phyloP scores from a whole-genome alignment of 2,329 filamentous ascomycete species.

The Cytospora schulzeri region DNA sequence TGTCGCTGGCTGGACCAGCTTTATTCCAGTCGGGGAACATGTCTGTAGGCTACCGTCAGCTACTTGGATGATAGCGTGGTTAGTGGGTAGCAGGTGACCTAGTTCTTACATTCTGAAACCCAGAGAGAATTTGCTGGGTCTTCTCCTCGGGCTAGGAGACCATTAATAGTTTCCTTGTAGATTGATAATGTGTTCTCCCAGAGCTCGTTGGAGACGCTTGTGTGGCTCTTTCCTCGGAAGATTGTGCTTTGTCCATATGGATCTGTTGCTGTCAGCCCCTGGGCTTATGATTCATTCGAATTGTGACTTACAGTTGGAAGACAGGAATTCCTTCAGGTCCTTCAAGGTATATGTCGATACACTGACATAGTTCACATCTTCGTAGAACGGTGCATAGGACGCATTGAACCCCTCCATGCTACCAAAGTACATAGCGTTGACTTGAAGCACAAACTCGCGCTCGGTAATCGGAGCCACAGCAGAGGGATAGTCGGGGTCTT shows the following conservation, averaged over 20 bases:
- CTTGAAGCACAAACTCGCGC: conserved; percentile 19
- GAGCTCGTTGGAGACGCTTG: conserved; percentile 9
- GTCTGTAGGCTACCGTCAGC: conserved; percentile 2
- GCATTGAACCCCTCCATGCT: conserved; percentile 14
- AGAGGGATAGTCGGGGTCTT: conserved; percentile 12
- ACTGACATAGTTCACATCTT: conserved; percentile 7
- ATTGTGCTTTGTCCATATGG: conserved; percentile 21
- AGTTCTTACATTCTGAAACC: conserved; percentile 22
- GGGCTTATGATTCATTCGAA: too few relatives aligned
- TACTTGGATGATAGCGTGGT: background rate
- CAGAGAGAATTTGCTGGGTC: conserved; percentile 22
- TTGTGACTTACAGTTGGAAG: conserved; percentile 8
- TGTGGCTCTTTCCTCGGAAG: conserved; percentile 25
- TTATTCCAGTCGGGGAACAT: conserved; percentile 17
- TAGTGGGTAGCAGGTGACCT: background rate
- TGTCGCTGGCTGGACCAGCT: conserved; percentile 12
- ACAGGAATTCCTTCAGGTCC: conserved; percentile 21
- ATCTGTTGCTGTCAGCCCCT: background rate
- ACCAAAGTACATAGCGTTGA: conserved; percentile 24
- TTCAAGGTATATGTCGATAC: conserved; percentile 13
- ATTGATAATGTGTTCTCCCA: conserved; percentile 20
- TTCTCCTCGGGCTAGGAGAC: conserved; percentile 20
- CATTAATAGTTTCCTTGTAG: conserved; percentile 20
- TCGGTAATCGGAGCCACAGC: conserved; percentile 13
- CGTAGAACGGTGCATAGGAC: conserved; percentile 15